These are phyloP conservation scores for Backusella australiensis DNA, from an alignment of 192 early-diverging fungal genomes.

Conservation along the genomic window DNA sequence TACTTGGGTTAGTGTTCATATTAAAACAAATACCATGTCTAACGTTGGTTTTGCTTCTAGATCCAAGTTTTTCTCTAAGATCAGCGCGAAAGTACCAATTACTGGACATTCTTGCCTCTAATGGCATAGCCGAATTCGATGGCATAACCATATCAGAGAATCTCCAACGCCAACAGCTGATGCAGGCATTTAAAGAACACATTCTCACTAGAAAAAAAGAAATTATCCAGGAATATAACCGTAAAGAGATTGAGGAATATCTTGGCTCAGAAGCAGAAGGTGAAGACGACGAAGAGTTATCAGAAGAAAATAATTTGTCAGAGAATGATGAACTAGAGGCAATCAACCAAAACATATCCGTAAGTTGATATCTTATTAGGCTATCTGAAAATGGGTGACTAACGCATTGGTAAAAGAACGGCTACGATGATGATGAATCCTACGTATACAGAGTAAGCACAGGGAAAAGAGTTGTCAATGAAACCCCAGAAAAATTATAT, in stretches of 20 bases:
- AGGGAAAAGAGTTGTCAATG: not conserved
- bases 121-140: not conserved
- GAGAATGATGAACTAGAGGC: not conserved
- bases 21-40: not conserved
- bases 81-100: conserved; percentile 1
- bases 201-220: not conserved
- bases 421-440: not conserved
- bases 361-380: not conserved
- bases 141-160: not conserved
- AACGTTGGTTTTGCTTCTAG: not conserved
- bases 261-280: not conserved
- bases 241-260: not conserved
- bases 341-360: not conserved
- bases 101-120: not conserved
- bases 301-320: not conserved
- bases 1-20: not conserved
- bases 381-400: too few species aligned
- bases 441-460: not conserved
- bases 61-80: not conserved
- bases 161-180: not conserved
- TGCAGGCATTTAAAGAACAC: not conserved
- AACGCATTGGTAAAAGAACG: not conserved
- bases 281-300: not conserved
- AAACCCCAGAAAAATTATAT: not conserved
- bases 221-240: not conserved